Percentiles rank a stretch among this genome's conserved stretches.
Conservation (phyloP, 768 basidiomycete genomes). For the Leccinum variicolor region DNA sequence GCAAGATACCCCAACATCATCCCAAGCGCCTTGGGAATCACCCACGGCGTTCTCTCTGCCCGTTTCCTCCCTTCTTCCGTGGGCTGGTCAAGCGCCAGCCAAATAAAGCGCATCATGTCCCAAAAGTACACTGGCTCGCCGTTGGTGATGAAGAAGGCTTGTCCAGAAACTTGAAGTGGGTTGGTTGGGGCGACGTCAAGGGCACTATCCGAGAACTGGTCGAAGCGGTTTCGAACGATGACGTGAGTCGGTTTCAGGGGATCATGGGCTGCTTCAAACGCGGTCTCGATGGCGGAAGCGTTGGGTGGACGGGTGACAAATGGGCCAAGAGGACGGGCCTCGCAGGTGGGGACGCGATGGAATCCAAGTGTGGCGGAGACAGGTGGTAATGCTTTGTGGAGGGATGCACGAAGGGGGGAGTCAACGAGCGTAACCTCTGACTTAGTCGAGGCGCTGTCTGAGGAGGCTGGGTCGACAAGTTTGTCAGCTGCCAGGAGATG, state of each 20-base stretch:
- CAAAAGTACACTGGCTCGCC: slow-evolving; percentile 96
- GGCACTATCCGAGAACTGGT: slow-evolving; percentile 63
- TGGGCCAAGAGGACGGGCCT: slow-evolving; percentile 81
- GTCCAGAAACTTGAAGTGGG: slow-evolving; percentile 82
- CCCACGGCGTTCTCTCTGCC: slow-evolving; percentile 34
- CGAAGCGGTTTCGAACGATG: slow-evolving; percentile 75
- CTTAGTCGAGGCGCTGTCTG: slow-evolving; percentile 22
- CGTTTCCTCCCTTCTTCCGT: slow-evolving; percentile 42
- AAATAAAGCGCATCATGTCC: slow-evolving; percentile 85
- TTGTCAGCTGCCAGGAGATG: slow-evolving; percentile 93
- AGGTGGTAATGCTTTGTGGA: slow-evolving; percentile 53
- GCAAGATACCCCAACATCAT: slow-evolving; percentile 65
- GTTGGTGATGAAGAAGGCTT: slow-evolving; percentile 96
- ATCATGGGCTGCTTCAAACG: slow-evolving; percentile 48
- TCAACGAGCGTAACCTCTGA: slow-evolving; percentile 38
- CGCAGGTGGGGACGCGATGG: slow-evolving; percentile 71
- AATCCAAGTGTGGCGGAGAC: slow-evolving; percentile 64
- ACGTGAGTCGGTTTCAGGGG: slow-evolving; percentile 41
- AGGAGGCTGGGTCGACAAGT: slow-evolving; percentile 49
- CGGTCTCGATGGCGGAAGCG: slow-evolving; percentile 52
- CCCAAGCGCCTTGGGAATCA: slow-evolving; percentile 63
- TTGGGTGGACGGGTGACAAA: slow-evolving; percentile 60
- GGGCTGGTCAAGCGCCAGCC: slow-evolving; percentile 62
- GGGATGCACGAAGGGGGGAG: slow-evolving; percentile 39
- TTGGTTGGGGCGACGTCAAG: slow-evolving; percentile 50